Evolutionary conservation across 2,329 filamentous ascomycete species (phyloP).

Genomic region (Ceratocystis harringtonii): DNA sequence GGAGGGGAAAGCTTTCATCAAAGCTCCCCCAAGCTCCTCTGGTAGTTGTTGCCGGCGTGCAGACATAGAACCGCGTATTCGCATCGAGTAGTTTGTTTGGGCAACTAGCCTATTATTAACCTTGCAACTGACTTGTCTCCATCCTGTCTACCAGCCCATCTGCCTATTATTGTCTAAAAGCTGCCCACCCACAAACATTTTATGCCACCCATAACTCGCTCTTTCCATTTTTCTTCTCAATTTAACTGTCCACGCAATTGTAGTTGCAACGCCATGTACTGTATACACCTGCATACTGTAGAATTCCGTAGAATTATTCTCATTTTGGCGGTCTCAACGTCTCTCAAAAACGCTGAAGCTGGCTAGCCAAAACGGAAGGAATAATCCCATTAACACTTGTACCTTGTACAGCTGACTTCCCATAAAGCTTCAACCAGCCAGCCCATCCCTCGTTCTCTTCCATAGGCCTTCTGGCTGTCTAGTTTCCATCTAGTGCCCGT

Average conservation of each 20-base stretch:
- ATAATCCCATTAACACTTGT: neutral
- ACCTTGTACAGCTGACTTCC: constrained; percentile 1
- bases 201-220: no score
- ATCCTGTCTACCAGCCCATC: neutral
- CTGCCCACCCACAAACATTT: no score
- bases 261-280: neutral
- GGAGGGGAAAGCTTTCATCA: neutral
- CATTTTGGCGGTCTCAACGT: neutral
- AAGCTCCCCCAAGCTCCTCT: neutral
- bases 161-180: neutral
- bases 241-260: neutral
- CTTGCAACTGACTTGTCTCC: neutral
- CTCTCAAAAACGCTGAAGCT: neutral
- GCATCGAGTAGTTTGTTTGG: neutral
- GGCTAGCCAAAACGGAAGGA: neutral
- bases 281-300: neutral
- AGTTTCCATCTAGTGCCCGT: no score
- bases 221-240: no score
- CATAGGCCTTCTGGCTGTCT: neutral
- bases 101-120: neutral
- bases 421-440: constrained; percentile 17
- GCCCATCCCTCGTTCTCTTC: constrained; percentile 9
- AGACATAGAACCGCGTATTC: neutral
- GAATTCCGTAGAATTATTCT: neutral
- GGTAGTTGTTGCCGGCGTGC: neutral